Evolutionary conservation across 257 asterid genomes (phyloP).

Genomic region (Solanum bukasovii): DNA sequence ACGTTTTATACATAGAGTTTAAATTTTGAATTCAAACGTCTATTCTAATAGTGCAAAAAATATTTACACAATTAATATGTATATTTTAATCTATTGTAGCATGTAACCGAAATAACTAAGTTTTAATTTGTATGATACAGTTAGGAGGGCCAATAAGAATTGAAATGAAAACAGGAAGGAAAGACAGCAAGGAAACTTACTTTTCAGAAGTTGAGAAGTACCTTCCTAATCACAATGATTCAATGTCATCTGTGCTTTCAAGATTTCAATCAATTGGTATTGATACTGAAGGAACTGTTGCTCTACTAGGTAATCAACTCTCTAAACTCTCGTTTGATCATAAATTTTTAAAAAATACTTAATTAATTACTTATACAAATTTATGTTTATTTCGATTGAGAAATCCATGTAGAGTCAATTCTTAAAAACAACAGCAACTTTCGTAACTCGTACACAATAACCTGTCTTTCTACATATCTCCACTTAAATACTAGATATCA

Average conservation of each 20-base stretch:
- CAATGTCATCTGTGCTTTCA: conserved; percentile 42
- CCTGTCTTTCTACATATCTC: neutral
- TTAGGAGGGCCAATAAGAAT: conserved; percentile 49
- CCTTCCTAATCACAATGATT: conserved; percentile 66
- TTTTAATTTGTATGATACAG: conserved; percentile 9
- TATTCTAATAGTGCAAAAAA: too few species aligned
- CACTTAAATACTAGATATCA: neutral
- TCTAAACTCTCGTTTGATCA: neutral
- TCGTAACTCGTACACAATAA: too few species aligned
- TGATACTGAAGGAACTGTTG: conserved; percentile 59
- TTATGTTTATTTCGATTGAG: too few species aligned
- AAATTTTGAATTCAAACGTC: neutral
- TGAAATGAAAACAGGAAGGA: conserved; percentile 67
- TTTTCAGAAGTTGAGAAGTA: conserved; percentile 26
- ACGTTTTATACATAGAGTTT: rapidly evolving
- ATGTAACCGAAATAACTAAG: too few species aligned
- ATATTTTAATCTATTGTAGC: neutral
- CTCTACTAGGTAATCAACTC: conserved; percentile 43
- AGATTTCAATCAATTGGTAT: conserved; percentile 48
- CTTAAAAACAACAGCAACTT: too few species aligned
- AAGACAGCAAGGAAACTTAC: conserved; percentile 46
- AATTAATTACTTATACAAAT: neutral
- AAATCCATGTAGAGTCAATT: neutral
- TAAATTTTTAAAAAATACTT: too few species aligned
- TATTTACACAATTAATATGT: too few species aligned